Percentiles rank a stretch among this genome's conserved stretches.
phyloP scores from a whole-genome alignment of 768 basidiomycete species.

The Phylloporus rhodoxanthus region DNA sequence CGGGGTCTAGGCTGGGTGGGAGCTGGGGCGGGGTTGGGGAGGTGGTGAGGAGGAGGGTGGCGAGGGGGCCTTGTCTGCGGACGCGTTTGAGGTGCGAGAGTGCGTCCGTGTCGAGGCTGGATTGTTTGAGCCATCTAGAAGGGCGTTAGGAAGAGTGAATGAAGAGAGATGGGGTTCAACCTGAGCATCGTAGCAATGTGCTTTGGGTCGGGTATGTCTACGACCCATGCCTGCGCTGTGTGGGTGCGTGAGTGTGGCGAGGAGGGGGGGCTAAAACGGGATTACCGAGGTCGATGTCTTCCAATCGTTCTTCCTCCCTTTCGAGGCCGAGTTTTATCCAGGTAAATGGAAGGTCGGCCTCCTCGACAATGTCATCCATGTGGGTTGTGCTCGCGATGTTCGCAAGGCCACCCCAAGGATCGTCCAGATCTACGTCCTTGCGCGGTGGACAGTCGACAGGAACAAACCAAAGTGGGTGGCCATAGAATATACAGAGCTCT shows the following conservation, averaged over 20 bases:
- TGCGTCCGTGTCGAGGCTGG: conserved; percentile 52
- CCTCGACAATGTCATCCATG: conserved; percentile 43
- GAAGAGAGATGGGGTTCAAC: conserved; percentile 28
- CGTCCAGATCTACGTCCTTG: neutral
- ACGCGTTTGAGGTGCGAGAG: conserved; percentile 76
- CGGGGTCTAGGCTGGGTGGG: conserved; percentile 41
- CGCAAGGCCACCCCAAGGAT: conserved; percentile 6
- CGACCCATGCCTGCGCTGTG: conserved; percentile 70
- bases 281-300: conserved; percentile 40
- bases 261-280: neutral
- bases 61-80: conserved; percentile 44
- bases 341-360: conserved; percentile 61
- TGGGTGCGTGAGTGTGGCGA: neutral
- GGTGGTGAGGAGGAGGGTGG: conserved; percentile 52
- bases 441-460: conserved; percentile 26
- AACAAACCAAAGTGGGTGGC: conserved; percentile 61
- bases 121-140: conserved; percentile 63
- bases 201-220: conserved; percentile 60
- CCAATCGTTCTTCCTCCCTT: conserved; percentile 54
- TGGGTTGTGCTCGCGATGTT: neutral
- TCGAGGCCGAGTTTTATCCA: conserved; percentile 54
- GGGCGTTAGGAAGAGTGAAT: neutral
- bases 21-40: conserved; percentile 40
- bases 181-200: conserved; percentile 57
- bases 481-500: conserved; percentile 78